These are phyloP conservation scores for Eutrema yunnanense DNA, from an alignment of 345 rosid species.

Conservation along the genomic window DNA sequence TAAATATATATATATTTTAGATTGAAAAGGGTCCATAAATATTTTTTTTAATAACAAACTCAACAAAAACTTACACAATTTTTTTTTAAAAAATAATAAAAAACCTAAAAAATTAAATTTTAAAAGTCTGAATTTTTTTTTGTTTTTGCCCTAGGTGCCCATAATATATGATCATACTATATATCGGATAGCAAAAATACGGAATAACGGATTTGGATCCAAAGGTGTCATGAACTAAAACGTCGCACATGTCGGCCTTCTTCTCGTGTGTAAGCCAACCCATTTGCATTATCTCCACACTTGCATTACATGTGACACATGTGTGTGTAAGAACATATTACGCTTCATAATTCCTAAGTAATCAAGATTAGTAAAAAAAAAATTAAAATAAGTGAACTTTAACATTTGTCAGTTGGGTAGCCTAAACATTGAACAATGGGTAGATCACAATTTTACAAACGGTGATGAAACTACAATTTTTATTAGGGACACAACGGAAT, in stretches of 20 bases:
- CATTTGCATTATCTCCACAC: constrained; percentile 20
- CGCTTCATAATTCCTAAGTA: not conserved
- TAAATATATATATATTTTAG: too few species aligned
- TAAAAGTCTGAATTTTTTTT: too few species aligned
- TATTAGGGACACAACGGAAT: not conserved
- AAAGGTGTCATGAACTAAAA: not conserved
- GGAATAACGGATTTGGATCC: not conserved
- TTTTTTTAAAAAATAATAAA: too few species aligned
- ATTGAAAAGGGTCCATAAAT: too few species aligned
- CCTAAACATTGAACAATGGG: not conserved
- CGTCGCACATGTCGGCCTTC: constrained; percentile 10
- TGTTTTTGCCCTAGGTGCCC: too few species aligned
- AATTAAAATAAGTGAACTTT: not conserved
- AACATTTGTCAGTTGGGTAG: not conserved
- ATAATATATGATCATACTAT: not conserved
- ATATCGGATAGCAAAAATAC: not conserved
- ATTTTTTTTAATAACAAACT: too few species aligned
- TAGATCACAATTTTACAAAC: not conserved
- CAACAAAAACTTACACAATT: too few species aligned
- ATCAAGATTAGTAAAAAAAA: not conserved
- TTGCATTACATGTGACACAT: constrained; percentile 13
- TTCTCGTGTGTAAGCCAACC: constrained; percentile 22
- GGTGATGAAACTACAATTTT: not conserved
- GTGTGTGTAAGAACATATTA: not conserved
- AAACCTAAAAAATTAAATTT: too few species aligned